phyloP scores from a whole-genome alignment of 495 filamentous ascomycete genomes.

The Podospora tetraspora region DNA sequence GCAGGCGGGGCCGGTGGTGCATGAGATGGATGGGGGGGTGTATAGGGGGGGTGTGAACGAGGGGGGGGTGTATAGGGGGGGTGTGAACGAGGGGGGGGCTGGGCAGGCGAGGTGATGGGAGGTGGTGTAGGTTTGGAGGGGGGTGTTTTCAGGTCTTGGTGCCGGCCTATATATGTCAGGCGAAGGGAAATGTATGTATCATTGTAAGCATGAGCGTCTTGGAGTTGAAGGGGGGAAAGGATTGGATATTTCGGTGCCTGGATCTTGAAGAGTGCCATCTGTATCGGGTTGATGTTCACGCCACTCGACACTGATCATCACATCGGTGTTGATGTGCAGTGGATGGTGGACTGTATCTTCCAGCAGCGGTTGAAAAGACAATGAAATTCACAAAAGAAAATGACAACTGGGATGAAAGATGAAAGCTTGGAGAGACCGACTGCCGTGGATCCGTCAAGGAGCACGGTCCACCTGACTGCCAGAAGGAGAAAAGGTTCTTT shows the following conservation, averaged over 20 bases:
- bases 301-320: neutral
- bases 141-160: neutral
- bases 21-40: slow-evolving; percentile 37
- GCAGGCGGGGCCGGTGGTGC: slow-evolving; percentile 36
- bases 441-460: neutral
- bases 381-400: neutral
- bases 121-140: neutral
- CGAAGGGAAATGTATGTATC: neutral
- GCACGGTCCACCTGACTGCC: neutral
- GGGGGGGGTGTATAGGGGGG: slow-evolving; percentile 10
- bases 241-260: neutral
- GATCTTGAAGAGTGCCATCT: neutral
- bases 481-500: neutral
- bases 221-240: neutral
- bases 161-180: neutral
- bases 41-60: slow-evolving; percentile 3
- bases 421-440: neutral
- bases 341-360: too few species aligned
- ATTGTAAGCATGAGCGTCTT: neutral
- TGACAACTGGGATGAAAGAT: neutral
- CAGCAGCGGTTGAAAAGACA: neutral
- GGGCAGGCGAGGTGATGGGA: slow-evolving; percentile 15
- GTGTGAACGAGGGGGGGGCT: slow-evolving; percentile 5
- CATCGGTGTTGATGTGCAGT: neutral
- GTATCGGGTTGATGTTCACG: neutral